These are phyloP conservation scores for Teratosphaeria viscida DNA, from an alignment of 2,329 filamentous ascomycete species.

Conservation along the genomic window DNA sequence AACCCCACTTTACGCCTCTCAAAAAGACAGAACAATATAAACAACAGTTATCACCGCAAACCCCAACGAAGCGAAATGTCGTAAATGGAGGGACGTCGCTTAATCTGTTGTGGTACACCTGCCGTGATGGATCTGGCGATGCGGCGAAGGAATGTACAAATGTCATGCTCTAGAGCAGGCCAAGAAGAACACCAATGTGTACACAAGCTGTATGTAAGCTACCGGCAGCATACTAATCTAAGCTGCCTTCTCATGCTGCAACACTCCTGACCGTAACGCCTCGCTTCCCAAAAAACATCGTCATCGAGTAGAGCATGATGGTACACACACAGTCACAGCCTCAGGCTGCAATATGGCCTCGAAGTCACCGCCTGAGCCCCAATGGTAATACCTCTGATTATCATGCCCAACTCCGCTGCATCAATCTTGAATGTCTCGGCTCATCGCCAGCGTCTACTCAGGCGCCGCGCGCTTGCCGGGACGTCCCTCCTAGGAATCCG, in stretches of 20 bases:
- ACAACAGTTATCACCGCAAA: too few species aligned
- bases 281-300: not conserved
- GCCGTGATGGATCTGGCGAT: too few species aligned
- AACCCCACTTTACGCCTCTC: too few species aligned
- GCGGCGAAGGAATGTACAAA: too few species aligned
- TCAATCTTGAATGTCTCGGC: not conserved
- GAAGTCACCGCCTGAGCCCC: not conserved
- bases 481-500: constrained; percentile 8
- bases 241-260: not conserved
- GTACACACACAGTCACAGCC: not conserved
- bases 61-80: not conserved
- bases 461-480: not conserved
- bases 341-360: not conserved
- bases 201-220: not conserved
- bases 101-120: too few species aligned
- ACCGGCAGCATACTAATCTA: not conserved
- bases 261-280: not conserved
- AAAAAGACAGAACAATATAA: too few species aligned
- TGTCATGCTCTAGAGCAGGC: not conserved
- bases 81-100: not conserved
- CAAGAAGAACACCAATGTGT: not conserved
- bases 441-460: not conserved
- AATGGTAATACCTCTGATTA: not conserved
- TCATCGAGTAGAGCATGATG: not conserved
- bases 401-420: not conserved